Evolutionary conservation across 1,139 yeast genomes (phyloP).

Genomic region (Yamadazyma friedrichii): DNA sequence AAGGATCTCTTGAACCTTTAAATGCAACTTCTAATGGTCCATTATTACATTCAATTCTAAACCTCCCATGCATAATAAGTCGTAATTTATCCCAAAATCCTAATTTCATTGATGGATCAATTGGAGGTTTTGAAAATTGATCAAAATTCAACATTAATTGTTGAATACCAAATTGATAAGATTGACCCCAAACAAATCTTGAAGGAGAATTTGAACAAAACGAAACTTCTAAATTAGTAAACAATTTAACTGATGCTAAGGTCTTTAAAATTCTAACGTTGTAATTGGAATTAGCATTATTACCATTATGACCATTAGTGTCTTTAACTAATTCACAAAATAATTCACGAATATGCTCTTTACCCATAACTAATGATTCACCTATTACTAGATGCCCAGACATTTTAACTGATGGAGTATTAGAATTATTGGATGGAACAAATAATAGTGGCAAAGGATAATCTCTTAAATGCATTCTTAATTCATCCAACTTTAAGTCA

Average conservation of each 20-base stretch:
- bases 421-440: constrained; percentile 23
- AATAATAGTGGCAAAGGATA: constrained; percentile 63
- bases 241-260: constrained; percentile 72
- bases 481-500: constrained; percentile 47
- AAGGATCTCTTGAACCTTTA: constrained; percentile 49
- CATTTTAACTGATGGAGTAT: constrained; percentile 25
- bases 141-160: constrained; percentile 80
- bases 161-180: constrained; percentile 81
- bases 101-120: constrained; percentile 59
- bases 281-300: constrained; percentile 10
- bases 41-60: constrained; percentile 29
- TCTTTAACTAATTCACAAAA: constrained; percentile 55
- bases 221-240: constrained; percentile 56
- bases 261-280: constrained; percentile 71
- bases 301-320: too few relatives aligned
- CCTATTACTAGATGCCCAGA: constrained; percentile 49
- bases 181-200: constrained; percentile 81
- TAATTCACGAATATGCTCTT: constrained; percentile 56
- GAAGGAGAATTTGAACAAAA: constrained; percentile 61
- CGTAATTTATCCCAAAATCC: constrained; percentile 63
- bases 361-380: constrained; percentile 39
- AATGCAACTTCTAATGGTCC: constrained; percentile 53
- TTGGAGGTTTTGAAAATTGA: constrained; percentile 76
- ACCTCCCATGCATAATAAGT: constrained; percentile 48
- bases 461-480: constrained; percentile 60